Evolutionary conservation across 495 filamentous ascomycete species (phyloP).

Genomic region (Gamarada debralockiae): DNA sequence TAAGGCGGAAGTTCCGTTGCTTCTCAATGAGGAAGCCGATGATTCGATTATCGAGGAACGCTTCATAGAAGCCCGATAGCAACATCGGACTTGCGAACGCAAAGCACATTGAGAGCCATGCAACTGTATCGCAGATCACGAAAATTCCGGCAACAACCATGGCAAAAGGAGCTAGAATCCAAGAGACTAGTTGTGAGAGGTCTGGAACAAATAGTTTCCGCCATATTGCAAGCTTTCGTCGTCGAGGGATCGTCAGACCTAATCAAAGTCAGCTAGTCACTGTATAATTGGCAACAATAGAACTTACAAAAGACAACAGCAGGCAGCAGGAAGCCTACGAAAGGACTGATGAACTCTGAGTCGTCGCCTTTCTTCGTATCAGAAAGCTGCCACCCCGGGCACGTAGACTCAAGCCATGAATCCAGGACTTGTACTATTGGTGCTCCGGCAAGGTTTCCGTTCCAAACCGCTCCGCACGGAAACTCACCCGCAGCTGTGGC

Average conservation of each 20-base stretch:
- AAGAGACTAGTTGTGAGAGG: background rate
- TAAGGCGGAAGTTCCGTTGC: background rate
- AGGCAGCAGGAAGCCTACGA: slow-evolving; percentile 26
- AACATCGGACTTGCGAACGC: slow-evolving; percentile 37
- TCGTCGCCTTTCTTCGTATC: slow-evolving; percentile 5
- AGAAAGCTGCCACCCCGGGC: slow-evolving; percentile 23
- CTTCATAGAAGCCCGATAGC: slow-evolving; percentile 36
- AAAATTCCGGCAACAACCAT: slow-evolving; percentile 27
- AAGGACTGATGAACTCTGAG: slow-evolving; percentile 18
- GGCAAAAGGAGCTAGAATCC: slow-evolving; percentile 6
- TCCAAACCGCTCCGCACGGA: slow-evolving; percentile 32
- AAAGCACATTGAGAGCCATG: slow-evolving; percentile 26
- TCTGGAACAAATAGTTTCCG: slow-evolving; percentile 7
- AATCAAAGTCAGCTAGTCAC: background rate
- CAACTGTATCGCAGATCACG: slow-evolving; percentile 12
- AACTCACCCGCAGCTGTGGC: slow-evolving; percentile 20
- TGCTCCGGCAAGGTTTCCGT: slow-evolving; percentile 28
- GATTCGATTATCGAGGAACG: slow-evolving; percentile 33
- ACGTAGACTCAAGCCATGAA: slow-evolving; percentile 17
- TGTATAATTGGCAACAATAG: background rate
- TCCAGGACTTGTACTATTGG: slow-evolving; percentile 21
- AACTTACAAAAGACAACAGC: slow-evolving; percentile 22
- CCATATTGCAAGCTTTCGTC: slow-evolving; percentile 3
- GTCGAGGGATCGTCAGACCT: slow-evolving; percentile 23
- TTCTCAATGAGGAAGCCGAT: slow-evolving; percentile 10